Evolutionary conservation across 2,329 filamentous ascomycete species (phyloP), one percentile per base, ranked within the genome.

Genomic region (Colletotrichum sp.): DNA sequence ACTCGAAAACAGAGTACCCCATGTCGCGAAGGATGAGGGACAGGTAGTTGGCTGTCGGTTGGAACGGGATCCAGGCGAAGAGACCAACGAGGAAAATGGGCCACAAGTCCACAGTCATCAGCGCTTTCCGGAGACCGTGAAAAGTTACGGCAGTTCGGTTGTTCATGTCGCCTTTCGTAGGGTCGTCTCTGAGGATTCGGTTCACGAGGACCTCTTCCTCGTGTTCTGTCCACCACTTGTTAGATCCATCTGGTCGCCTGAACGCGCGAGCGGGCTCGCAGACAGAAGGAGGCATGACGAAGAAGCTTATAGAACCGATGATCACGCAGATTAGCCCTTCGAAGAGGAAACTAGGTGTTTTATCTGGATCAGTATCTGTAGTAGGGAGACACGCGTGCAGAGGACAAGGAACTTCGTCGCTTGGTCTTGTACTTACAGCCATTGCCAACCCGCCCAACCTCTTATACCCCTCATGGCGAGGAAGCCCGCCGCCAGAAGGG

Each of bases 171-270:
- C 87, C 86, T 78, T 90, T 90, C 5, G 85, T 86, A 3, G 90
- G 90, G 73, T 91, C 90, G 69, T 92, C 90, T 4, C 90, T 87
- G 3, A 85, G 82, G 16, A 89, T 85, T 2, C 90, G 55, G 80
- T 91, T 92, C 18, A 92, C 88, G 65, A 92, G 87, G 68, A 92
- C 91, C 76, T 86, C 86, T 76, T 92, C 89, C 77, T 92, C 90
- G 4, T 86, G 85, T 67, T 90, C 88, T 3, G 81, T 89, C 74
- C 86, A 88, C 84, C 85, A 87, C 15, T 84, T 85, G 44, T 85
- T 86, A 0, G 88, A 89, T 75, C 83, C 79, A 0, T 81, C 82
- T 3, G 82, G 81, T 1, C 60, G 32, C 5, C 60, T 13, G 60
- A 39, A 64, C 18, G 60, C 60, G 8, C 32, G 18, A 21, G 60